Conservation (phyloP, 306 rosid species). For the Dalbergia cochinchinensis region DNA sequence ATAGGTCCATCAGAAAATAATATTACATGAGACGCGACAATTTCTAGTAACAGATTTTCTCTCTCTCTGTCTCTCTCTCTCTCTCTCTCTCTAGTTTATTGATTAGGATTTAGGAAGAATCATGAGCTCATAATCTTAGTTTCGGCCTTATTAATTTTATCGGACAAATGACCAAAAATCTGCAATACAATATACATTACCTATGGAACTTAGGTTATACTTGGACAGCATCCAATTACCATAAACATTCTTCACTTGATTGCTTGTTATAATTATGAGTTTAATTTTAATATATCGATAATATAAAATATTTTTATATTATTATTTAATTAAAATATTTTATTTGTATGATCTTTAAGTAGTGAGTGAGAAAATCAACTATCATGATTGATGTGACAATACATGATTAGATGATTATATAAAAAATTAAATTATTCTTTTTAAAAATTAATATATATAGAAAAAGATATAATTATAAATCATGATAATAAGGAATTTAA, state of each 20-base stretch:
- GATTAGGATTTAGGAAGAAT: neutral
- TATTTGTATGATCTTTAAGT: too few relatives aligned
- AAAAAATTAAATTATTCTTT: too few relatives aligned
- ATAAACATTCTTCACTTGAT: neutral
- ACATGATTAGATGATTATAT: too few relatives aligned
- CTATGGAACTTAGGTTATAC: neutral
- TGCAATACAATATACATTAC: neutral
- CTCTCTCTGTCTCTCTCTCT: neutral
- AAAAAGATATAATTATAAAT: too few relatives aligned
- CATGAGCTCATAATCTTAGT: neutral
- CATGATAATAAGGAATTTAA: too few relatives aligned
- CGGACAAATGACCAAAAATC: neutral
- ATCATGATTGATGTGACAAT: too few relatives aligned
- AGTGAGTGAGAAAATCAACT: too few relatives aligned
- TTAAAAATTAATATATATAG: too few relatives aligned
- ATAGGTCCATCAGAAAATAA: neutral
- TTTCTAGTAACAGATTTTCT: neutral
- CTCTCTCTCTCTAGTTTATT: neutral
- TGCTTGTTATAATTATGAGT: neutral
- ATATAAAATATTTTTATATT: too few relatives aligned
- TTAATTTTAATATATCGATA: too few relatives aligned
- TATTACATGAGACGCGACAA: neutral
- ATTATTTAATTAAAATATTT: too few relatives aligned
- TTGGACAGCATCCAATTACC: neutral
- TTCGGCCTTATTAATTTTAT: constrained; percentile 4